Percentiles rank a stretch among this genome's conserved stretches.
These are phyloP conservation scores for Bryoerythrophyllum caledonicum DNA, from an alignment of 225 moss, liverwort and hornwort species.

Conservation along the genomic window DNA sequence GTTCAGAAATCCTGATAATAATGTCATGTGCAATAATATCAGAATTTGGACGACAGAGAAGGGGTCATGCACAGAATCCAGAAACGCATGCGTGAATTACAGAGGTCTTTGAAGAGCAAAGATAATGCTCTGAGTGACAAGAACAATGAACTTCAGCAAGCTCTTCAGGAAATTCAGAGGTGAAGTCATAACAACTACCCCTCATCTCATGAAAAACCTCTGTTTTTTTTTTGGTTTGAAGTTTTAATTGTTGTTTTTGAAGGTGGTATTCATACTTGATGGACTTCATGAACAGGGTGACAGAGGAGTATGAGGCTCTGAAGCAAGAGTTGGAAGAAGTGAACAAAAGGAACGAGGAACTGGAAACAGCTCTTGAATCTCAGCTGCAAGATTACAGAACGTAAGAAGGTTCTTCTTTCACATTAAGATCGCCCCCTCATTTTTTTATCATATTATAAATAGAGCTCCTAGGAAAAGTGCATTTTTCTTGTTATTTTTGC, in stretches of 20 bases:
- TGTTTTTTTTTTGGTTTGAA: too few relatives aligned
- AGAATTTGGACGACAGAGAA: constrained; percentile 56
- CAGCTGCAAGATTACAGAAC: constrained; percentile 46
- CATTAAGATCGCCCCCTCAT: background rate
- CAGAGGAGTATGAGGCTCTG: constrained; percentile 52
- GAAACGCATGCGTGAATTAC: constrained; percentile 54
- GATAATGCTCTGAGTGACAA: constrained; percentile 48
- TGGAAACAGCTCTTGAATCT: constrained; percentile 42
- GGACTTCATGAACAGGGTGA: constrained; percentile 33
- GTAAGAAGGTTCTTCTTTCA: constrained; percentile 30
- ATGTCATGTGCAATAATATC: constrained; percentile 8
- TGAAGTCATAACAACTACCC: background rate
- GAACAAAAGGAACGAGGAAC: constrained; percentile 51
- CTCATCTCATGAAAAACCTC: background rate
- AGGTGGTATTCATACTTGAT: constrained; percentile 3
- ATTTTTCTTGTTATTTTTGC: background rate
- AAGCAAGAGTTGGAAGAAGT: constrained; percentile 51
- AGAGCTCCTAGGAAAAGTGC: too few relatives aligned
- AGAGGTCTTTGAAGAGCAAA: constrained; percentile 40
- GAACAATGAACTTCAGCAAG: constrained; percentile 44
- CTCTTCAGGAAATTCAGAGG: constrained; percentile 54
- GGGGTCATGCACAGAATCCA: constrained; percentile 46
- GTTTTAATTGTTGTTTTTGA: background rate
- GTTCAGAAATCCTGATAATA: background rate
- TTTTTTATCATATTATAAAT: too few relatives aligned